phyloP scores from a whole-genome alignment of 495 filamentous ascomycete genomes.

The Parmelia sp. region DNA sequence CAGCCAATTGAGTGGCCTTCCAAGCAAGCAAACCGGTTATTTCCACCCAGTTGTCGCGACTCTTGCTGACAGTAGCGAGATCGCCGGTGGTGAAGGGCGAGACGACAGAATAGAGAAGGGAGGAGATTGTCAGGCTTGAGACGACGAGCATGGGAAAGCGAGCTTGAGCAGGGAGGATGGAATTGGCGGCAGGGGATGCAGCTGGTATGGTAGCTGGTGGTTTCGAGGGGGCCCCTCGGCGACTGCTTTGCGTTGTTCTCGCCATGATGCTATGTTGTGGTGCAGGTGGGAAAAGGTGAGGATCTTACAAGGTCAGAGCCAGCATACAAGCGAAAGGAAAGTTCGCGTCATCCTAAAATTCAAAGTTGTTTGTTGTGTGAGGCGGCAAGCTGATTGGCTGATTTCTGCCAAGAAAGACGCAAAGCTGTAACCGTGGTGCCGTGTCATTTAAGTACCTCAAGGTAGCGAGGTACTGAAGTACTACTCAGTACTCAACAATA shows the following conservation, averaged over 20 bases:
- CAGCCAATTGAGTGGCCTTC: conserved; percentile 60
- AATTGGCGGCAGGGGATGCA: conserved; percentile 14
- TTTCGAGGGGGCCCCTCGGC: background rate
- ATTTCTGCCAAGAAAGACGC: background rate
- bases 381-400: background rate
- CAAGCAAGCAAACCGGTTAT: conserved; percentile 56
- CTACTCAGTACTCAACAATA: too few species aligned
- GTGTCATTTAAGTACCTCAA: too few species aligned
- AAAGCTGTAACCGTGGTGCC: too few species aligned
- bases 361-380: conserved; percentile 3
- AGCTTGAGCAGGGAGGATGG: conserved; percentile 38
- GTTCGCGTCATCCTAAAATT: background rate
- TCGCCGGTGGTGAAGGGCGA: conserved; percentile 48
- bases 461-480: too few species aligned
- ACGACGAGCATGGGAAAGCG: conserved; percentile 59
- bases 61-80: conserved; percentile 55
- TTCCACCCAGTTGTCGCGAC: conserved; percentile 53
- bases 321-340: background rate
- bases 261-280: conserved; percentile 1
- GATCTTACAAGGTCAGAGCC: background rate
- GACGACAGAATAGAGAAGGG: conserved; percentile 49
- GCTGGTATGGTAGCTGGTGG: conserved; percentile 21
- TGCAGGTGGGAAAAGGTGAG: background rate
- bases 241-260: conserved; percentile 9
- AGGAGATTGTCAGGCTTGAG: conserved; percentile 55